Base-by-base conservation (phyloP, 2,329 filamentous ascomycete genomes). In the Simplicillium sp. region DNA sequence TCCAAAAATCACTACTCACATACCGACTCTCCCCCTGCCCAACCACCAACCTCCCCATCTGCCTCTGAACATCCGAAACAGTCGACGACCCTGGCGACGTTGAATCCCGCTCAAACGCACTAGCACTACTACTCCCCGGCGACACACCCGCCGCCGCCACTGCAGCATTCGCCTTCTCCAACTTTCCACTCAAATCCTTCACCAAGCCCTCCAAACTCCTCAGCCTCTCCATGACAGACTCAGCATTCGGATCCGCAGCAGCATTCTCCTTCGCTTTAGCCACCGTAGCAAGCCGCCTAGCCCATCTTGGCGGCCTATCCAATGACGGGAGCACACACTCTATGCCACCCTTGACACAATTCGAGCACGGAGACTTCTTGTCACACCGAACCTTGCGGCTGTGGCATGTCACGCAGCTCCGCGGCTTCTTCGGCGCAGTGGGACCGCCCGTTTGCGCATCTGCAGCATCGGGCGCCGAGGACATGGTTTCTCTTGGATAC, bases 321-420 rank as follows among this genome's bases (percentile, higher is more conserved):
- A 56, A 54, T 2, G 70, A 65, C 0, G 73, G 71, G 13, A 70
- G 57, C 18, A 75, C 56, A 45, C 74, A 78, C 9, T 66, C 57
- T 33, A 77, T 73, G 38, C 67, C 64, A 11, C 67, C 73, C 4
- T 67, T 64, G 9, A 67, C 68, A 49, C 74, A 78, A 47, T 76
- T 77, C 4, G 73, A 70, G 47, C 75, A 78, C 2, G 74, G 74
- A 3, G 66, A 68, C 34, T 59, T 55, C 53, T 75, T 77, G 51
- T 77, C 70, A 53, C 75, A 79, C 35, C 71, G 70, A 4, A 78
- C 73, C 47, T 77, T 77, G 36, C 74, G 71, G 29, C 55, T 60
- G 34, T 73, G 65, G 45, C 73, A 78, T 3, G 67, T 61, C 4
- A 69, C 59, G 39, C 71, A 75, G 51, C 70, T 73, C 39, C 69